These are phyloP conservation scores for Apiospora arundinis DNA, from an alignment of 2,329 filamentous ascomycete species.

Conservation along the genomic window DNA sequence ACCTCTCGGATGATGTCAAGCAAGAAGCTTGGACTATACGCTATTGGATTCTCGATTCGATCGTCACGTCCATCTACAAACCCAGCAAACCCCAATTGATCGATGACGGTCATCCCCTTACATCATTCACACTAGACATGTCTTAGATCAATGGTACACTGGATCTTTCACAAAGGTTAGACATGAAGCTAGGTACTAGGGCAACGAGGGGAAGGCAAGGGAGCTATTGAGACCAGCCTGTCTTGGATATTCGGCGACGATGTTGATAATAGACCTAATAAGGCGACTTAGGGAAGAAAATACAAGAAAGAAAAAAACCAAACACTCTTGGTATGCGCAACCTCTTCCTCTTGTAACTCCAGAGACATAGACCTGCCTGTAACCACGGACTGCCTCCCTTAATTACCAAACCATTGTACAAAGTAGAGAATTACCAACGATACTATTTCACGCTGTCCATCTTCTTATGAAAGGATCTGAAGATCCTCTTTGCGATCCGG, in stretches of 20 bases:
- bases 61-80: not conserved
- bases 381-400: not conserved
- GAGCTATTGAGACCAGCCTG: not conserved
- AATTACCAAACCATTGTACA: not conserved
- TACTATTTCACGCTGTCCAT: not conserved
- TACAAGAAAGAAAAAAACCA: not conserved
- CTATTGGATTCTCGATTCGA: slow-evolving; percentile 11
- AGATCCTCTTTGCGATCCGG: slow-evolving; percentile 67
- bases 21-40: slow-evolving; percentile 10
- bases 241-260: not conserved
- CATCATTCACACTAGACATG: not conserved
- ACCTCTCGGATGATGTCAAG: slow-evolving; percentile 3
- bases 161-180: not conserved
- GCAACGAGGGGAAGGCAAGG: not conserved
- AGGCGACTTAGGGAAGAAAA: not conserved
- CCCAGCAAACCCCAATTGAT: not conserved
- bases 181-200: not conserved
- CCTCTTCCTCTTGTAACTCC: slow-evolving; percentile 1
- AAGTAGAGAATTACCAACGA: not conserved
- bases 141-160: not conserved
- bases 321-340: not conserved
- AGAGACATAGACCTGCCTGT: not conserved
- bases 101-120: not conserved
- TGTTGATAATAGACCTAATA: not conserved
- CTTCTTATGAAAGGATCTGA: slow-evolving; percentile 58